These are phyloP conservation scores for Tilletia walkeri DNA, from an alignment of 1,284 basidiomycete genomes.

Conservation along the genomic window DNA sequence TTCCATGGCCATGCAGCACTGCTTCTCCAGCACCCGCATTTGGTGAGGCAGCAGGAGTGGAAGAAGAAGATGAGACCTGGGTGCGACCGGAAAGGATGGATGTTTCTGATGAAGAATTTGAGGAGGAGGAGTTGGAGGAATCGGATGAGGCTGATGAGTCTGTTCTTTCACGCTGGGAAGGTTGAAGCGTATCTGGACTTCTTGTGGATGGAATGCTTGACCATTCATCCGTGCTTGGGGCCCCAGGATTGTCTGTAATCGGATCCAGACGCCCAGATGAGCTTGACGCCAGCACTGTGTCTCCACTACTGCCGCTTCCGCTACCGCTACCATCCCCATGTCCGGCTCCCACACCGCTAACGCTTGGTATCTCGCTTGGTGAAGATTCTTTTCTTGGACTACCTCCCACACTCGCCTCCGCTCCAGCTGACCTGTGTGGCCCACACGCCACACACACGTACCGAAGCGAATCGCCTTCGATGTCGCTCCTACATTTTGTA, in stretches of 20 bases:
- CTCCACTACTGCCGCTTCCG: constrained; percentile 2
- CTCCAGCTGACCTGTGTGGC: neutral
- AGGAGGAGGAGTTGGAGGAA: constrained; percentile 5
- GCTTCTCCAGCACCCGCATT: neutral
- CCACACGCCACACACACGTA: constrained; percentile 15
- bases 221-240: constrained; percentile 2
- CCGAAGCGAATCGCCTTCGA: constrained; percentile 11
- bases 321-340: neutral
- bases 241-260: neutral
- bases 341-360: too few species aligned
- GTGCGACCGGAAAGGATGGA: neutral
- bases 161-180: neutral
- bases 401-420: too few species aligned
- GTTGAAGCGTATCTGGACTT: neutral
- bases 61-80: constrained; percentile 12
- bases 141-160: neutral
- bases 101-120: neutral
- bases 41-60: neutral
- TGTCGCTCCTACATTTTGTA: neutral
- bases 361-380: too few species aligned
- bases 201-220: neutral
- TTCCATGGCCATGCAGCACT: neutral
- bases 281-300: neutral
- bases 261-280: neutral
- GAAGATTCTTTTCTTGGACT: too few species aligned